These are phyloP conservation scores for Crinitomyces ghanaensis DNA, from an alignment of 805 yeast species.

Conservation along the genomic window DNA sequence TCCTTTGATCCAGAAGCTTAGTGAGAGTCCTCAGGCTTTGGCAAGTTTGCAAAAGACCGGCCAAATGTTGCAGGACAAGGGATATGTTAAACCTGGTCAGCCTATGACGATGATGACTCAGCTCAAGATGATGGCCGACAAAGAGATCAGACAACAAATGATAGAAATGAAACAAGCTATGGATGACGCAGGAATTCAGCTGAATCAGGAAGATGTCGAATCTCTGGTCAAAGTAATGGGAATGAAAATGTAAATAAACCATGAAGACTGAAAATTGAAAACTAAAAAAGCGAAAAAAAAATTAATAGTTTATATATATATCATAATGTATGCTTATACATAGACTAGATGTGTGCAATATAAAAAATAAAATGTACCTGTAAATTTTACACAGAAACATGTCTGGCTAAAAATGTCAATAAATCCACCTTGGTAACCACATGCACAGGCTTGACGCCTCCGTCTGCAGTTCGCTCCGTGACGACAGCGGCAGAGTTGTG, in stretches of 20 bases:
- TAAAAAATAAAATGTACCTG: background rate
- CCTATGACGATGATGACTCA: slow-evolving; percentile 14
- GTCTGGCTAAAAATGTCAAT: slow-evolving; percentile 35
- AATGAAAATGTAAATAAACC: too few relatives aligned
- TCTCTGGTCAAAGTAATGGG: too few relatives aligned
- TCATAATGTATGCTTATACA: background rate
- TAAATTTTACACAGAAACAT: slow-evolving; percentile 2
- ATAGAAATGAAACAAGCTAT: slow-evolving; percentile 13
- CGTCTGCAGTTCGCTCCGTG: slow-evolving; percentile 39
- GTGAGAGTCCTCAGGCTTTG: slow-evolving; percentile 16
- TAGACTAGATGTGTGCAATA: slow-evolving; percentile 1
- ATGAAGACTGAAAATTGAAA: too few relatives aligned
- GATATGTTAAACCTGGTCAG: slow-evolving; percentile 23
- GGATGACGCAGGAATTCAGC: slow-evolving; percentile 13
- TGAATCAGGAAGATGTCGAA: slow-evolving; percentile 17
- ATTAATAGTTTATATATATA: slow-evolving; percentile 1
- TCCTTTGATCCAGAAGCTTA: slow-evolving; percentile 14
- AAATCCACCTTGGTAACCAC: slow-evolving; percentile 83
- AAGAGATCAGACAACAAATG: slow-evolving; percentile 19
- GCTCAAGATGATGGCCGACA: slow-evolving; percentile 21
- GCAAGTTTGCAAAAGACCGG: slow-evolving; percentile 15
- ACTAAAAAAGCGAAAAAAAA: background rate
- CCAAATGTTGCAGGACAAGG: slow-evolving; percentile 16
- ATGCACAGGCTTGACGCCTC: slow-evolving; percentile 57
- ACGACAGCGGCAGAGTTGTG: slow-evolving; percentile 76